Evolutionary conservation across 495 filamentous ascomycete species (phyloP).

Genomic region (Hapsidospora chrysogenum): DNA sequence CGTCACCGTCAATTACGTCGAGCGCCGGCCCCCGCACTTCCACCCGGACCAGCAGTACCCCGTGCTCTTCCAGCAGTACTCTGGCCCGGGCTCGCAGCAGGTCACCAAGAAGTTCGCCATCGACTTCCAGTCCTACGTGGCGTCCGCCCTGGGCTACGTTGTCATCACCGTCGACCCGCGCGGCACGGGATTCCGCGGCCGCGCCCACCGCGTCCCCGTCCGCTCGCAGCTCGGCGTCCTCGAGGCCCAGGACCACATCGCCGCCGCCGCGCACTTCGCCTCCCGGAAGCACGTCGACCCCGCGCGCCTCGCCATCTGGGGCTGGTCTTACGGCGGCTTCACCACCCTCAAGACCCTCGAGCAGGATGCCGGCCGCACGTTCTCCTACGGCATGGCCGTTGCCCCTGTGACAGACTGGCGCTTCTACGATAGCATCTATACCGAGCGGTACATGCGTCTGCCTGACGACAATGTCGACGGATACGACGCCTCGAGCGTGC

Average conservation of each 20-base stretch:
- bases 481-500: conserved; percentile 61
- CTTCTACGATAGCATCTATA: conserved; percentile 91
- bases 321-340: conserved; percentile 95
- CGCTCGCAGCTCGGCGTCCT: conserved; percentile 71
- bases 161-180: conserved; percentile 90
- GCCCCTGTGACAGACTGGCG: conserved; percentile 96
- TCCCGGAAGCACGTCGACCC: conserved; percentile 70
- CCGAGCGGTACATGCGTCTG: conserved; percentile 89
- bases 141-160: conserved; percentile 76
- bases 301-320: conserved; percentile 80
- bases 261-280: conserved; percentile 74
- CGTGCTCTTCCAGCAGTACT: conserved; percentile 86
- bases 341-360: conserved; percentile 95
- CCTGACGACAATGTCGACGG: conserved; percentile 65
- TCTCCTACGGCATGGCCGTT: conserved; percentile 93
- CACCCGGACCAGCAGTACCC: conserved; percentile 74
- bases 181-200: conserved; percentile 82
- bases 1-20: conserved; percentile 68
- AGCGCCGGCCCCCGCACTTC: conserved; percentile 83
- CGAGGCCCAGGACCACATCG: conserved; percentile 84
- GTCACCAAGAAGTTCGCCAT: conserved; percentile 70
- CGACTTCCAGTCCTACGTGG: conserved; percentile 83
- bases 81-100: conserved; percentile 74
- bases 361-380: conserved; percentile 73
- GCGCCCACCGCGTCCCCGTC: conserved; percentile 63